Conservation (phyloP, 2,329 filamentous ascomycete species). For the Pseudogymnoascus sp. region DNA sequence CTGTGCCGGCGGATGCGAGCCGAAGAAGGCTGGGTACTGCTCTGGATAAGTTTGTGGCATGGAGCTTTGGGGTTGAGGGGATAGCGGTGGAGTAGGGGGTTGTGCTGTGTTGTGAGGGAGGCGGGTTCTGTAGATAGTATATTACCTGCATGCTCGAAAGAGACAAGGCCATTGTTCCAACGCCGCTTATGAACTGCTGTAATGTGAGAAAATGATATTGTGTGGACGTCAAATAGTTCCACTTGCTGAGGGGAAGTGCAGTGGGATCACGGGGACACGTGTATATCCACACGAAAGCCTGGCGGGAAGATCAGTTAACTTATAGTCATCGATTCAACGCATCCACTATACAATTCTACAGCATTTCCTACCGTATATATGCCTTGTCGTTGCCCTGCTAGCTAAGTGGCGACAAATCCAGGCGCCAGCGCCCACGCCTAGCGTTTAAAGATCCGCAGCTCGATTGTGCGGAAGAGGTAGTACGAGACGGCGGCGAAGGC, state of each 20-base stretch:
- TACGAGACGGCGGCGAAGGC: constrained; percentile 48
- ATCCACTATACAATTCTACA: not conserved
- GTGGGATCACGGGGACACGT: no score
- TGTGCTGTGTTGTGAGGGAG: not conserved
- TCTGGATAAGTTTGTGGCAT: constrained; percentile 13
- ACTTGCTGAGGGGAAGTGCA: no score
- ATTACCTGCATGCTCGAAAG: not conserved
- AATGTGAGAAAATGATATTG: not conserved
- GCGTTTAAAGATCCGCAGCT: not conserved
- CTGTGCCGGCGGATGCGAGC: constrained; percentile 21
- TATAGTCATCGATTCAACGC: not conserved
- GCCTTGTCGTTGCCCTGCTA: not conserved
- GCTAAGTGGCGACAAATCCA: not conserved
- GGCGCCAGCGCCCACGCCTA: not conserved
- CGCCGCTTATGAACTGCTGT: not conserved
- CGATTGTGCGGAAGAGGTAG: constrained; percentile 35
- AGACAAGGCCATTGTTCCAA: not conserved
- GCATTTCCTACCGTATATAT: not conserved
- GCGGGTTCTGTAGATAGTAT: not conserved
- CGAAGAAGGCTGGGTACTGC: constrained; percentile 21
- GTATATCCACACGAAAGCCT: no score
- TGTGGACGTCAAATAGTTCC: not conserved
- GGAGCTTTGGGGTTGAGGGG: not conserved
- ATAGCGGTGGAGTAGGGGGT: not conserved
- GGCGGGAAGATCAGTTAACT: not conserved